phyloP scores from a whole-genome alignment of 2,329 filamentous ascomycete species.

The Cladorrhinum sp. region DNA sequence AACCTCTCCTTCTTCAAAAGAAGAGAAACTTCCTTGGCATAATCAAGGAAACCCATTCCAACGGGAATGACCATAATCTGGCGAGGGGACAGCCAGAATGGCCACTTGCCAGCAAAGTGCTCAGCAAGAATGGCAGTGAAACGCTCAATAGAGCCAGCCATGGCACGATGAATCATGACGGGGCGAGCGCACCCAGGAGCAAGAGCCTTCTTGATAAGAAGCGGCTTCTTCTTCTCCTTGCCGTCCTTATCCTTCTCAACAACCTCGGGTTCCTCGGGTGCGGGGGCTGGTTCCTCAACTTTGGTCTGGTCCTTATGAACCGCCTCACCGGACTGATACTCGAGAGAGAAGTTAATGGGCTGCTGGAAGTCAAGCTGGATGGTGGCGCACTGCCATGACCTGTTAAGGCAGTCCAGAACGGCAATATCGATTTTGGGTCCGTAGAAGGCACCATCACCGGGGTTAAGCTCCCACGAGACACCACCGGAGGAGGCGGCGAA shows the following conservation, averaged over 20 bases:
- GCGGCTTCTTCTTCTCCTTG: constrained; percentile 40
- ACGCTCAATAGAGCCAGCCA: constrained; percentile 65
- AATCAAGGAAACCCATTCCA: constrained; percentile 67
- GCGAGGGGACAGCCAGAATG: constrained; percentile 82
- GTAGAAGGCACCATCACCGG: constrained; percentile 96
- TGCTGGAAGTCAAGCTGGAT: constrained; percentile 93
- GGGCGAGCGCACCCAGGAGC: constrained; percentile 71
- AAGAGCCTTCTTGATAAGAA: constrained; percentile 49
- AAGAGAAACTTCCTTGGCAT: constrained; percentile 70
- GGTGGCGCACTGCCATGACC: constrained; percentile 75
- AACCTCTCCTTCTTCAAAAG: constrained; percentile 66
- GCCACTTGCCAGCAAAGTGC: constrained; percentile 85
- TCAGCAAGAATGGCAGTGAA: constrained; percentile 75
- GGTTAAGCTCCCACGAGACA: constrained; percentile 82
- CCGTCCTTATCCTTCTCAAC: constrained; percentile 33
- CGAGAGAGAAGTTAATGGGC: constrained; percentile 79
- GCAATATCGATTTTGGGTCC: constrained; percentile 98
- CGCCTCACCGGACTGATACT: constrained; percentile 74
- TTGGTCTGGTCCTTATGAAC: constrained; percentile 36
- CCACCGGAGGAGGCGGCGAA: constrained; percentile 60
- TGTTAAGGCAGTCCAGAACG: constrained; percentile 46
- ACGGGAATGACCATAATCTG: constrained; percentile 78
- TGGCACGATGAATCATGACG: constrained; percentile 84
- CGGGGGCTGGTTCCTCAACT: constrained; percentile 24
- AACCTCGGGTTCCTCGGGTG: constrained; percentile 23